A percentile compares a stretch with the other conserved stretches of the same genome.
Evolutionary conservation across 2,329 filamentous ascomycete genomes (phyloP).

Genomic region (Pseudocercospora musae): DNA sequence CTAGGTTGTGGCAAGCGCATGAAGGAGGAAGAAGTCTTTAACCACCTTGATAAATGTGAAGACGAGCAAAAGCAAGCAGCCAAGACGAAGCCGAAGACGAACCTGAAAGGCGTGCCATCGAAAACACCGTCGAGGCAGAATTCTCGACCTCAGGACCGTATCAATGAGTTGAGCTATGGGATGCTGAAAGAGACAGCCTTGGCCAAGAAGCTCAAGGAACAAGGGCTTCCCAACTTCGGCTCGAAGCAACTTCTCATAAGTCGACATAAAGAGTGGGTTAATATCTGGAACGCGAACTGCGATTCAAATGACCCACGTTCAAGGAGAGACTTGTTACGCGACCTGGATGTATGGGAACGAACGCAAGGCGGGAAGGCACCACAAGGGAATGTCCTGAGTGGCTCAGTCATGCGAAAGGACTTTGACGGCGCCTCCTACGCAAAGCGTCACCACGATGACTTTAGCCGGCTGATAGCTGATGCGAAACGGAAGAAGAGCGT

Average conservation of each 20-base stretch:
- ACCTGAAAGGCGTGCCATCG: conserved; percentile 13
- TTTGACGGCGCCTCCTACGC: conserved; percentile 81
- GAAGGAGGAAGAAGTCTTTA: conserved; percentile 73
- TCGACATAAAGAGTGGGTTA: conserved; percentile 89
- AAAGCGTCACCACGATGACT: conserved; percentile 67
- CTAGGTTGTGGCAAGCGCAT: conserved; percentile 72
- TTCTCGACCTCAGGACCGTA: conserved; percentile 54
- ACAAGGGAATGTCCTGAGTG: conserved; percentile 40
- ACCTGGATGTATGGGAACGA: conserved; percentile 82
- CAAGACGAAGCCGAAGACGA: conserved; percentile 23
- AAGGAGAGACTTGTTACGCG: conserved; percentile 68
- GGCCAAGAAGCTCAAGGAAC: conserved; percentile 74
- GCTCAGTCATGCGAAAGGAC: conserved; percentile 72
- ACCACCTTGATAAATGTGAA: conserved; percentile 72
- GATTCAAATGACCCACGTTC: conserved; percentile 72
- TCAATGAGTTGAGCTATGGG: conserved; percentile 81
- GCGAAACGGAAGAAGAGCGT: conserved; percentile 58
- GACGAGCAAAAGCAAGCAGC: conserved; percentile 35
- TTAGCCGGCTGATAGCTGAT: conserved; percentile 73
- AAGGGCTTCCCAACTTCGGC: conserved; percentile 73
- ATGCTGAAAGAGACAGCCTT: conserved; percentile 77
- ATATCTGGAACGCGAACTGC: conserved; percentile 95
- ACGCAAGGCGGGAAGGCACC: conserved; percentile 66
- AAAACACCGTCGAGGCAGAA: conserved; percentile 22
- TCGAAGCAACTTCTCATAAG: conserved; percentile 66